These are phyloP conservation scores for Neodidymelliopsis sp. DNA, from an alignment of 2,329 filamentous ascomycete genomes.

Conservation along the genomic window DNA sequence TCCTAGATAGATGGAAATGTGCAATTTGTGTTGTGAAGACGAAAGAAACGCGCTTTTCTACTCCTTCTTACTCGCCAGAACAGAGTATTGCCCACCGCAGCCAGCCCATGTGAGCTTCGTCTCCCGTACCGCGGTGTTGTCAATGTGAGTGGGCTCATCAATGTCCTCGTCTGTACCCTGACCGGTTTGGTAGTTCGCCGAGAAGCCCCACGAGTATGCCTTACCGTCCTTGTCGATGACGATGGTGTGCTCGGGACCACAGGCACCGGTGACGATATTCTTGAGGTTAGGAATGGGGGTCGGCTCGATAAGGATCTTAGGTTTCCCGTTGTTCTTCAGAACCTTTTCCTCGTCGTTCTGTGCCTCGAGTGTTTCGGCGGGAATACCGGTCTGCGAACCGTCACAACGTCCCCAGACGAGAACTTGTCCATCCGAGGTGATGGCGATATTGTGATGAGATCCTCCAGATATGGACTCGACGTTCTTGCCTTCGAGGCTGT, in stretches of 20 bases:
- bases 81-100: slow-evolving; percentile 84
- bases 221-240: slow-evolving; percentile 73
- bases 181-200: slow-evolving; percentile 80
- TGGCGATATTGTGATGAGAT: slow-evolving; percentile 74
- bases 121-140: slow-evolving; percentile 81
- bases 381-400: slow-evolving; percentile 61
- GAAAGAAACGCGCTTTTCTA: slow-evolving; percentile 12
- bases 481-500: slow-evolving; percentile 68
- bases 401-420: slow-evolving; percentile 69
- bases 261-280: slow-evolving; percentile 62
- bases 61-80: slow-evolving; percentile 58
- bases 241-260: slow-evolving; percentile 76
- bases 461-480: slow-evolving; percentile 75
- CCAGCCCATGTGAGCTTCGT: slow-evolving; percentile 80
- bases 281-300: slow-evolving; percentile 67
- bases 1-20: slow-evolving; percentile 16
- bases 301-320: slow-evolving; percentile 76
- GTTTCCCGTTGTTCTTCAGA: slow-evolving; percentile 63
- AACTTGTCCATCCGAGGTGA: slow-evolving; percentile 62
- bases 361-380: slow-evolving; percentile 35
- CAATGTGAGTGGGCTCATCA: slow-evolving; percentile 76
- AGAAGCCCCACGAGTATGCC: slow-evolving; percentile 83
- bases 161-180: slow-evolving; percentile 82
- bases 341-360: slow-evolving; percentile 52
- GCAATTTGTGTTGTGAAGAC: slow-evolving; percentile 15